Evolutionary conservation across 2,329 filamentous ascomycete genomes (phyloP).

Genomic region (Stemphylium beticola): DNA sequence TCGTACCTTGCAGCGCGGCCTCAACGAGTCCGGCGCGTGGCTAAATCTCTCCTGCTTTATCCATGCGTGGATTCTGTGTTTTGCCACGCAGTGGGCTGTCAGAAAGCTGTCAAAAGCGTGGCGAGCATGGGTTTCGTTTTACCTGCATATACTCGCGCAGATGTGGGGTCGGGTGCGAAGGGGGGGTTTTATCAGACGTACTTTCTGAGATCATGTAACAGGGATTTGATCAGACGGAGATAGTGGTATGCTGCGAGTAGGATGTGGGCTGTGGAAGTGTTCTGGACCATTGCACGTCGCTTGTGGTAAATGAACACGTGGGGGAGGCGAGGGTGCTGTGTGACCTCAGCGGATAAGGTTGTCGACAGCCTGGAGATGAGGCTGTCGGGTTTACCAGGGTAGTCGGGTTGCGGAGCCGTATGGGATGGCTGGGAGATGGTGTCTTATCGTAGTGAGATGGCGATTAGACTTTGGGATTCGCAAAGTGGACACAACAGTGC

Average conservation of each 20-base stretch:
- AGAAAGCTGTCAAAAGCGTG: not conserved
- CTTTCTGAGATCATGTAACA: not conserved
- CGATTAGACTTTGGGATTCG: not conserved
- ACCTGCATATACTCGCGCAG: too few species aligned
- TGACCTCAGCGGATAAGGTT: not conserved
- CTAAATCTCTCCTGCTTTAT: conserved; percentile 1
- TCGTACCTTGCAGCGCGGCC: conserved; percentile 12
- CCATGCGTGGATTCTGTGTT: not conserved
- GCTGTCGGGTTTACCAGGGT: not conserved
- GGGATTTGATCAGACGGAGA: not conserved
- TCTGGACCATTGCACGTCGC: not conserved
- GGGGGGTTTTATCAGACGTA: too few species aligned
- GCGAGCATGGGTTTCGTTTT: not conserved
- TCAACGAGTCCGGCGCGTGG: conserved; percentile 3
- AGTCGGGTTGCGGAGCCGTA: not conserved
- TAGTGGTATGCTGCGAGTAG: not conserved
- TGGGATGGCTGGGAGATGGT: too few species aligned
- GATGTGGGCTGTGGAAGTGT: not conserved
- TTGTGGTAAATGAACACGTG: not conserved
- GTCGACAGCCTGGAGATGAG: not conserved
- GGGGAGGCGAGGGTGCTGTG: not conserved
- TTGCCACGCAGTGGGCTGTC: not conserved
- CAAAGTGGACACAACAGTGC: not conserved
- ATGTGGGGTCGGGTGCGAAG: too few species aligned
- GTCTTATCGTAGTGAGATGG: too few species aligned